phyloP scores from a whole-genome alignment of 164 flowering plant species.

The Echeveria elegans region DNA sequence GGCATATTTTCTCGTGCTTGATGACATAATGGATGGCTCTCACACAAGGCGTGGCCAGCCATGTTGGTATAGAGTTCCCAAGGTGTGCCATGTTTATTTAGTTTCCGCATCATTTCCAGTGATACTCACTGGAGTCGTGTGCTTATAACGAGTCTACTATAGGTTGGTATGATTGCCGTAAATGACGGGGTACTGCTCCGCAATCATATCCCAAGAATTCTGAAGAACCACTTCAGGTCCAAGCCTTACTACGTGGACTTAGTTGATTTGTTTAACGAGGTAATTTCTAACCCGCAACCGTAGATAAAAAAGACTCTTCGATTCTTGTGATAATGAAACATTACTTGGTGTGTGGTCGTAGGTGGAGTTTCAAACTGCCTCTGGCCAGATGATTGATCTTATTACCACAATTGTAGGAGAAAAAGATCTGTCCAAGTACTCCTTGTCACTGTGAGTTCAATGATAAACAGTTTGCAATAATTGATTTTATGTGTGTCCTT shows the following conservation, averaged over 20 bases:
- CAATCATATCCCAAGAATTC: slow-evolving; percentile 78
- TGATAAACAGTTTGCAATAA: background rate
- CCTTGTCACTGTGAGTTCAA: slow-evolving; percentile 57
- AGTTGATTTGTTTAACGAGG: slow-evolving; percentile 92
- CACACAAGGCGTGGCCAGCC: slow-evolving; percentile 87
- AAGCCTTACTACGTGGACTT: slow-evolving; percentile 88
- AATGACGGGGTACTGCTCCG: slow-evolving; percentile 88
- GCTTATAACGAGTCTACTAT: slow-evolving; percentile 9
- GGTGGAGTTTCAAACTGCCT: slow-evolving; percentile 95
- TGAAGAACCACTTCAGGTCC: slow-evolving; percentile 62
- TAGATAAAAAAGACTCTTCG: slow-evolving; percentile 2
- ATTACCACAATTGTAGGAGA: slow-evolving; percentile 88
- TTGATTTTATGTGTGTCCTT: background rate
- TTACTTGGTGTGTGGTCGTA: slow-evolving; percentile 18
- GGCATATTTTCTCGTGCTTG: slow-evolving; percentile 92
- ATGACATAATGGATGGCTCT: slow-evolving; percentile 91
- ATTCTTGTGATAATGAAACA: background rate
- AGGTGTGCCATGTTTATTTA: slow-evolving; percentile 32
- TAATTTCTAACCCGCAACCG: no score
- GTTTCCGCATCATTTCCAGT: background rate
- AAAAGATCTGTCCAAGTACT: slow-evolving; percentile 77
- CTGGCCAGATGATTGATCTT: slow-evolving; percentile 95
- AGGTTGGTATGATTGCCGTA: slow-evolving; percentile 90
- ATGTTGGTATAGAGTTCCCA: slow-evolving; percentile 80
- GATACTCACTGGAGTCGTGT: background rate